A percentile compares a stretch with the other conserved stretches of the same genome.
Conservation (phyloP, 192 early-diverging fungal species). For the Piromyces finnis region DNA sequence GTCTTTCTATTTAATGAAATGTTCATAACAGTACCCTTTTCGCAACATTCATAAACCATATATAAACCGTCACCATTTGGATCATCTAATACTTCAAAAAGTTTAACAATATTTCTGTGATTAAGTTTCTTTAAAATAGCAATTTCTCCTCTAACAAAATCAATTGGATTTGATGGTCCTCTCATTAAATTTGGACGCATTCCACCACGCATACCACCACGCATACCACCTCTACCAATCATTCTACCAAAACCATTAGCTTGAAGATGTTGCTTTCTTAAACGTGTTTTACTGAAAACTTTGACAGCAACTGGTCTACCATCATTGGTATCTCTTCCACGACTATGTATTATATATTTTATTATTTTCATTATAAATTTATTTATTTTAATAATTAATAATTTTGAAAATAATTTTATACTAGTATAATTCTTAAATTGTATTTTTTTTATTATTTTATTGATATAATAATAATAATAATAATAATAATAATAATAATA, state of each 20-base stretch:
- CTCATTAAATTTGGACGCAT: conserved; percentile 1
- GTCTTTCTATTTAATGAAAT: conserved; percentile 28
- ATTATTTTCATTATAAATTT: no score
- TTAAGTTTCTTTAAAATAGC: conserved; percentile 89
- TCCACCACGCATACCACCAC: conserved; percentile 12
- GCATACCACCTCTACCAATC: conserved; percentile 11
- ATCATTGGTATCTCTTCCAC: background rate
- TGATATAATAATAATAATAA: background rate
- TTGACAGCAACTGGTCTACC: conserved; percentile 55
- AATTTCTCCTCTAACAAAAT: conserved; percentile 71
- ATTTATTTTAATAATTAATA: no score
- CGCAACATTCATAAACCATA: conserved; percentile 22
- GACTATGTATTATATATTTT: background rate
- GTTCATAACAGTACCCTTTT: conserved; percentile 64
- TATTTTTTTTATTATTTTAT: no score
- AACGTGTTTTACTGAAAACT: conserved; percentile 74
- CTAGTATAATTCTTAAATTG: no score
- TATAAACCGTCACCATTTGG: conserved; percentile 60
- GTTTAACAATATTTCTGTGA: conserved; percentile 67
- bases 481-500: background rate
- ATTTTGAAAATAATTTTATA: no score
- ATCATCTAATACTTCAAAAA: conserved; percentile 90
- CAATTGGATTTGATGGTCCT: conserved; percentile 48
- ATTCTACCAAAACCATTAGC: conserved; percentile 13
- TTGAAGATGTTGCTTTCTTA: conserved; percentile 29